A percentile compares a stretch with the other conserved stretches of the same genome.
phyloP scores from a whole-genome alignment of 306 rosid genomes.

The Quercus bicolor region DNA sequence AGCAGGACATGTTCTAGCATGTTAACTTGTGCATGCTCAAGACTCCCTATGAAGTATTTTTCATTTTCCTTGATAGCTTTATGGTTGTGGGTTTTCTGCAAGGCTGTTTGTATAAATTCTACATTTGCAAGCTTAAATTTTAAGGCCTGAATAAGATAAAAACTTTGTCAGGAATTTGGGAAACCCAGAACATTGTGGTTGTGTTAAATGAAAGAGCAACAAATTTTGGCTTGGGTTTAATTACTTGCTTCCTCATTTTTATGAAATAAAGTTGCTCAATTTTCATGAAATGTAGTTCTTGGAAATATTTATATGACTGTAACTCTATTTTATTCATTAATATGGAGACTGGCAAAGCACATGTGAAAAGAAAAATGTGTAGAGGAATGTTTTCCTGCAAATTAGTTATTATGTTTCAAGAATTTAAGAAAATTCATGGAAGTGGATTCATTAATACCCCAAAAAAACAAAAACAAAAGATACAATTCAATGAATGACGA shows the following conservation, averaged over 20 bases:
- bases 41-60: not conserved
- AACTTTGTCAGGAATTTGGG: not conserved
- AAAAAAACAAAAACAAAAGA: no score
- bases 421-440: no score
- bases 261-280: not conserved
- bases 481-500: no score
- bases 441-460: no score
- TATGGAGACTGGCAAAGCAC: not conserved
- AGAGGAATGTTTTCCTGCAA: not conserved
- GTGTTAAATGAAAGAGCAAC: not conserved
- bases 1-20: not conserved
- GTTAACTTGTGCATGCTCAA: not conserved
- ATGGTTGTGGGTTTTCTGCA: conserved; percentile 10
- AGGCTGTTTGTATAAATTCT: not conserved
- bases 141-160: conserved; percentile 11
- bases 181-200: not conserved
- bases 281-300: not conserved
- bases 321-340: no score
- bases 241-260: not conserved
- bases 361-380: not conserved
- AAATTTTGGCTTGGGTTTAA: not conserved
- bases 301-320: not conserved
- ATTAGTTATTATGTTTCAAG: not conserved
- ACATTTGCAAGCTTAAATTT: conserved; percentile 4
- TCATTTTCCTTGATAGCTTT: conserved; percentile 4